Conservation (phyloP, 2,329 filamentous ascomycete species). For the Calcarisporium arbuscula region DNA sequence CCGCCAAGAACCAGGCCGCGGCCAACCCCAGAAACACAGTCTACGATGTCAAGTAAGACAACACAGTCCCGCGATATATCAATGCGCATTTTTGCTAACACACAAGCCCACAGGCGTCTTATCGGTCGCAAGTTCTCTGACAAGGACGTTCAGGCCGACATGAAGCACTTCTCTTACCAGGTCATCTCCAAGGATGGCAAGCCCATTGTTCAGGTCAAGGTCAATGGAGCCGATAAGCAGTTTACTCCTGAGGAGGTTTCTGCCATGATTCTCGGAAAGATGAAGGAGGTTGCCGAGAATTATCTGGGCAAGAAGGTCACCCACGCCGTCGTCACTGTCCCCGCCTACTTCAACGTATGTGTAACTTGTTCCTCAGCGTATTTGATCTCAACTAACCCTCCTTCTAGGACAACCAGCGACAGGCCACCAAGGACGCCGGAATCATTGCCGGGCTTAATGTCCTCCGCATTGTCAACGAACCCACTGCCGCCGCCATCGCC, state of each 20-base stretch:
- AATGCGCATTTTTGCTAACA: slow-evolving; percentile 13
- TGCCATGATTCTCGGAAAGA: slow-evolving; percentile 76
- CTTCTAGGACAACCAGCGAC: slow-evolving; percentile 77
- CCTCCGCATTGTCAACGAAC: slow-evolving; percentile 94
- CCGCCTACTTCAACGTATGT: slow-evolving; percentile 94
- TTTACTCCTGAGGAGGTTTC: slow-evolving; percentile 79
- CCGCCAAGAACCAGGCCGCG: slow-evolving; percentile 92
- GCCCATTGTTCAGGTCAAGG: slow-evolving; percentile 73
- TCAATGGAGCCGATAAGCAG: slow-evolving; percentile 57
- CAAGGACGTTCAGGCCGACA: slow-evolving; percentile 83
- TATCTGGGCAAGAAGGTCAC: slow-evolving; percentile 78
- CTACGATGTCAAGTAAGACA: slow-evolving; percentile 76
- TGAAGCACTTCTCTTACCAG: slow-evolving; percentile 99
- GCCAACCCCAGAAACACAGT: slow-evolving; percentile 71
- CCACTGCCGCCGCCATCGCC: slow-evolving; percentile 89
- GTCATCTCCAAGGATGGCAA: slow-evolving; percentile 85
- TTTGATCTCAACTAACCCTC: slow-evolving; percentile 15
- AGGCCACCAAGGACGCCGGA: slow-evolving; percentile 94
- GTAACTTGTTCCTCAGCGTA: slow-evolving; percentile 14
- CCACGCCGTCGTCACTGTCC: slow-evolving; percentile 87
- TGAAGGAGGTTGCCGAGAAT: slow-evolving; percentile 76
- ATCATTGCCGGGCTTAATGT: slow-evolving; percentile 89
- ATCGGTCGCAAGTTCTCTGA: slow-evolving; percentile 80
- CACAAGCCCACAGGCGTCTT: slow-evolving; percentile 52
- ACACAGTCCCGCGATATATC: background rate